Base-by-base conservation (phyloP, 75 land plant species). In the Sequoia sempervirens region DNA sequence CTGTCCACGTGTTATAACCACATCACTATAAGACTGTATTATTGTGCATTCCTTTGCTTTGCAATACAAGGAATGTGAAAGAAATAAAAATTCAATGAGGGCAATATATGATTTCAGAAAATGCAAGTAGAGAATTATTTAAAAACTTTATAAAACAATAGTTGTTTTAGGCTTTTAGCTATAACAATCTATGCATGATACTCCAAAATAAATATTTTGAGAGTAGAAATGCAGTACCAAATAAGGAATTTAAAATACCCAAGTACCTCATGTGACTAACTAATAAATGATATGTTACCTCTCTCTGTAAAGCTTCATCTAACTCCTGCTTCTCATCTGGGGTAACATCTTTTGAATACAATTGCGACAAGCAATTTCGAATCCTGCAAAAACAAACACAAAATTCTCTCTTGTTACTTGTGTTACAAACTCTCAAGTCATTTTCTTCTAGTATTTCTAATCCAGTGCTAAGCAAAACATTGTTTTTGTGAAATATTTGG, bases 241-340 rank as follows among this genome's bases (percentile, higher is more conserved):
- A 7, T 30, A 8, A 32, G 73, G 73, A 70, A 56, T 46, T 82
- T 46, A 26, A 20, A 70, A 70, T 70, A 10, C 13, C 15, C 32
- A 32, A 30, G 73, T 70, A n/a, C n/a, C n/a, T n/a, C n/a, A n/a
- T n/a, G n/a, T n/a, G n/a, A n/a, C n/a, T n/a, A n/a, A n/a, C n/a
- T n/a, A 83, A 43, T 75, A 37, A 83, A 73, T 23, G 20, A 50
- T 38, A 83, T 32, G 36, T 86, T 87, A 95, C 99, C 98, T 97
- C 99, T 89, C 99, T 88, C 84, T 91, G 98, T 10, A 97, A 91
- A 78, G 99, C 91, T 83, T 95, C 98, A 83, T 97, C 98, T 78
- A 97, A 92, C 87, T 97, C 99, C 85, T 92, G 96, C 89, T 94
- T 94, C 80, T 97, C 99, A 93, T 97, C 98, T 79, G 93, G 92